phyloP scores from a whole-genome alignment of 75 land plant genomes.

The Azolla pinnata region DNA sequence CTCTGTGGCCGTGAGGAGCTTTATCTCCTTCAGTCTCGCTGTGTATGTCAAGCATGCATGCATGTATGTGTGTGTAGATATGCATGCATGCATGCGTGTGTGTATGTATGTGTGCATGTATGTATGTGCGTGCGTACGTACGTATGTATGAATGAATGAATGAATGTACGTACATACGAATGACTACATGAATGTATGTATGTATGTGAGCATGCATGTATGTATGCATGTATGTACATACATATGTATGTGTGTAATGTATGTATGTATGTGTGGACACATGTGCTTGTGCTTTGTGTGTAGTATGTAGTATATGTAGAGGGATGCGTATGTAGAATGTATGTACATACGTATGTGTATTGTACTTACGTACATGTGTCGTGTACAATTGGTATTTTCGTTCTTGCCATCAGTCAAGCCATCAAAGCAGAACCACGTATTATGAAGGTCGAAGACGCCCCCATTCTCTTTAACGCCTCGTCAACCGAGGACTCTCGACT shows the following conservation, averaged over 20 bases:
- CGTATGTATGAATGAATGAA: background rate
- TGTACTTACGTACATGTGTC: too few species aligned
- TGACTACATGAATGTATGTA: background rate
- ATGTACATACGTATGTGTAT: background rate
- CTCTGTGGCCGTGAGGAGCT: background rate
- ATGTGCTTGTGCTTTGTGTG: too few species aligned
- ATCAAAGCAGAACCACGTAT: too few species aligned
- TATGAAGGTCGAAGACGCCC: too few species aligned
- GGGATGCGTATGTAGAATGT: too few species aligned
- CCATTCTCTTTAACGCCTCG: too few species aligned
- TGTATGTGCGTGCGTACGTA: background rate
- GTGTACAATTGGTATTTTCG: too few species aligned
- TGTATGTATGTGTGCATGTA: conserved; percentile 1
- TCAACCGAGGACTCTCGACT: too few species aligned
- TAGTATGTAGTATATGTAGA: too few species aligned
- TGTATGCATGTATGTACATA: background rate
- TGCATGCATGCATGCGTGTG: background rate
- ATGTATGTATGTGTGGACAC: too few species aligned
- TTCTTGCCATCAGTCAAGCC: too few species aligned
- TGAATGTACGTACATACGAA: background rate
- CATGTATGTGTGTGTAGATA: background rate
- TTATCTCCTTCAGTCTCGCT: background rate
- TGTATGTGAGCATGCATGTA: background rate
- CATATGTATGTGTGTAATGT: background rate
- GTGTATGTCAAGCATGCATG: background rate